These are phyloP conservation scores for Plenodomus tracheiphilus DNA, from an alignment of 2,329 filamentous ascomycete species.

Conservation along the genomic window DNA sequence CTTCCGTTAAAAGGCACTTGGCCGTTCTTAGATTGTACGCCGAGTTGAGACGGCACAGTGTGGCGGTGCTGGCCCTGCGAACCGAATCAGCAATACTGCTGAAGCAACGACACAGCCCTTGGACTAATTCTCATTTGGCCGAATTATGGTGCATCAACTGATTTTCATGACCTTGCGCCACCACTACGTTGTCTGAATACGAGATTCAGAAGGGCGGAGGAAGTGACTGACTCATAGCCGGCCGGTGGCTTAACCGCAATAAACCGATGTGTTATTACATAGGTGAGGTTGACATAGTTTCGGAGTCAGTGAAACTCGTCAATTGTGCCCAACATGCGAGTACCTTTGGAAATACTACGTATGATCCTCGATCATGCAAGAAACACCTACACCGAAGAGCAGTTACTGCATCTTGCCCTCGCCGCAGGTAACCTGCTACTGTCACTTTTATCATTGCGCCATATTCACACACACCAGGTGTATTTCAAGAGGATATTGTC, in stretches of 20 bases:
- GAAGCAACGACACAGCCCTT: no score
- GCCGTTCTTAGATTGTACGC: no score
- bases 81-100: no score
- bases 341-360: background rate
- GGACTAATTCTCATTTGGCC: no score
- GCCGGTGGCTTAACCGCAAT: no score
- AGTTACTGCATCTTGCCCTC: background rate
- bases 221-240: background rate
- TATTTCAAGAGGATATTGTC: background rate
- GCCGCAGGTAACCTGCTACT: background rate
- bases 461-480: background rate
- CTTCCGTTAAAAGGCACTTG: no score
- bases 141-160: no score
- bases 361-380: background rate
- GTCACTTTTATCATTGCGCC: background rate
- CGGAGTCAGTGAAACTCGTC: background rate
- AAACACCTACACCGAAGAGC: background rate
- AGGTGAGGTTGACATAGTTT: background rate
- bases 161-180: no score
- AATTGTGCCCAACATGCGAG: background rate
- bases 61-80: no score
- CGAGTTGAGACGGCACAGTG: no score
- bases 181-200: no score
- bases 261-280: background rate
- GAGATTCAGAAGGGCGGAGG: background rate